Base-by-base conservation (phyloP, 805 yeast species). In the Tetrapisispora arboricola region DNA sequence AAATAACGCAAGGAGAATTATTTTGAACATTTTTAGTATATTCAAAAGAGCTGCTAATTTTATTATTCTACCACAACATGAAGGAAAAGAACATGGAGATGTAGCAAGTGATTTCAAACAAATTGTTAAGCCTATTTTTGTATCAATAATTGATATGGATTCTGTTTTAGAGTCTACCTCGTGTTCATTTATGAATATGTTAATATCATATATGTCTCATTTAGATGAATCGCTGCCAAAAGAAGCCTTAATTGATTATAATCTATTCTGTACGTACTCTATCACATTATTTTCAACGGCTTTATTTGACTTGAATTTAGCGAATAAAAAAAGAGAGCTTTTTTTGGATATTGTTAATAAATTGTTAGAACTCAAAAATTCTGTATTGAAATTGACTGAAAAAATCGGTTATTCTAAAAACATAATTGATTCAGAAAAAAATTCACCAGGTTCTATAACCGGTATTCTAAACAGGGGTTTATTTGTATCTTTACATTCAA, bases 401-500 rank as follows among this genome's bases (percentile, higher is more conserved):
- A 47, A 53, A 4, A 51, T 55, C 10, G 50, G 60, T 2, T 39
- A 44, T 18, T 49, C 56, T 17, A 47, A 45, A 3, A 44, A 49
- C 6, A 54, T 60, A 3, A 41, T 50, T 3, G 46, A 43, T 2
- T 47, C 47, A 1, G 67, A 67, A 27, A 39, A 39, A 10, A 30
- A 41, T 2, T 54, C 62, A 9, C 68, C 71, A 41, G 44, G 50
- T 0, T 41, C 58, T 11, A 46, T 72, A 1, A 55, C 67, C 9
- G 60, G 67, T 4, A 54, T 67, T 5, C 57, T 73, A 38, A 84
- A 78, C 38, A 68, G 75, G 39, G 71, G 75, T 5, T 50, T 76
- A 24, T 63, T 75, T 24, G 50, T 75, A 18, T 72, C 75, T 1
- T 54, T 79, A 10, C 71, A 78, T 44, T 67, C 77, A 0, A 72